Base-by-base conservation (phyloP, 495 filamentous ascomycete genomes). In the Hypomontagnella submonticulosa region DNA sequence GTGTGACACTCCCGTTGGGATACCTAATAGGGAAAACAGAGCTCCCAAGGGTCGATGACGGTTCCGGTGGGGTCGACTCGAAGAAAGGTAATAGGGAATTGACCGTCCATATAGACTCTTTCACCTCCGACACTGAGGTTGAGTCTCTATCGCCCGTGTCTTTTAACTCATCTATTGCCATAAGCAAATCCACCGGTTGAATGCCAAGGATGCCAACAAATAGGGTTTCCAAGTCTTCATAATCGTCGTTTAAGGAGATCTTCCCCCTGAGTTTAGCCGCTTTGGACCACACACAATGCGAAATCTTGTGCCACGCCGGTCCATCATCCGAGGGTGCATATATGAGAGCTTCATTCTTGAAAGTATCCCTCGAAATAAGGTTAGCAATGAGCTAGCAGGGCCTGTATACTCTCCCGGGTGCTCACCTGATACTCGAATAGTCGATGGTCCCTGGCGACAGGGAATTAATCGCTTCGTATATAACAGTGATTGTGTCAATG, bases 241-340 rank as follows among this genome's bases (percentile, higher is more conserved):
- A 32, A 59, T 82, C 6, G 23, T 27, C 23, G 23, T 27, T 27
- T 27, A 27, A 27, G 23, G 23, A 27, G 23, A 74, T 46, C 65
- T 61, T 78, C 3, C 75, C 77, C n/a, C 65, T 48, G 40, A 82
- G 75, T 19, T 71, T 43, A 5, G 78, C 69, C 5, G 72, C 59
- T 32, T 64, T 69, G 4, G 78, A 79, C 79, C 78, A 82, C 23
- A 82, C 52, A 57, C 78, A 81, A 41, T 75, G 49, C 1, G 72
- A 73, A 8, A 66, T 38, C 10, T 57, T 71, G 59, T 71, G 37
- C 80, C 80, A 82, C 19, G 56, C 44, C 34, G 38, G 15, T 8
- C 46, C 62, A 12, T 59, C 36, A 23, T 69, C 57, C 2, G 23
- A 27, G 23, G 23, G 23, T 6, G 19, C 13, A 23, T 67, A 79